Conservation (phyloP, 2,329 filamentous ascomycete species). For the Leptographium radiaticola region DNA sequence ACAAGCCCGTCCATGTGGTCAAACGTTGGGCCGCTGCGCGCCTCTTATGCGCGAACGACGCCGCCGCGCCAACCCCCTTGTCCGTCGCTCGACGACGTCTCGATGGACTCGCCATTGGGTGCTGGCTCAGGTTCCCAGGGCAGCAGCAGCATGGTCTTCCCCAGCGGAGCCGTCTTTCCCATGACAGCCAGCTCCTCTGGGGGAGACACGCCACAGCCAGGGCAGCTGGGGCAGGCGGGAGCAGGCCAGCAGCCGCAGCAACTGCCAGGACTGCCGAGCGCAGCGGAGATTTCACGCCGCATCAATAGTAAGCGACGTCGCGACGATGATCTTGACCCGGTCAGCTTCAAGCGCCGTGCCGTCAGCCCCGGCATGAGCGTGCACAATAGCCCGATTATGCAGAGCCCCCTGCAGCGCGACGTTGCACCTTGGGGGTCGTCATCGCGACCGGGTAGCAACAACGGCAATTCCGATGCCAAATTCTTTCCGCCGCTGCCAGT, state of each 20-base stretch:
- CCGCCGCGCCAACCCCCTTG: conserved; percentile 52
- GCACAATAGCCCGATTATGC: conserved; percentile 78
- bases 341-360: conserved; percentile 79
- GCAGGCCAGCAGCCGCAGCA: background rate
- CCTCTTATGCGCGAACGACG: conserved; percentile 10
- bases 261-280: conserved; percentile 40
- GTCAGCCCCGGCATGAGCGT: conserved; percentile 86
- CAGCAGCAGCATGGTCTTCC: conserved; percentile 14
- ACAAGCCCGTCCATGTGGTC: conserved; percentile 67
- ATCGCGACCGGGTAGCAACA: conserved; percentile 35
- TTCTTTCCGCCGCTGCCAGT: background rate
- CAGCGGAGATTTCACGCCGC: conserved; percentile 64
- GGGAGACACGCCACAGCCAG: conserved; percentile 25
- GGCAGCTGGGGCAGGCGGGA: conserved; percentile 15
- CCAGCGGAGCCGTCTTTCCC: conserved; percentile 14
- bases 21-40: conserved; percentile 35
- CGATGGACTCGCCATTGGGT: conserved; percentile 54
- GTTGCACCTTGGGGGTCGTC: conserved; percentile 56
- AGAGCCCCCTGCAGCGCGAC: conserved; percentile 69
- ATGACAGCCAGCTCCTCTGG: conserved; percentile 19
- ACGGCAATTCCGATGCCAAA: conserved; percentile 16
- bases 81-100: conserved; percentile 52
- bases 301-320: conserved; percentile 72
- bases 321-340: conserved; percentile 70
- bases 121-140: background rate